Evolutionary conservation across 495 filamentous ascomycete genomes (phyloP), one percentile per base, ranked within the genome.

Genomic region (Rostrohypoxylon terebratum): DNA sequence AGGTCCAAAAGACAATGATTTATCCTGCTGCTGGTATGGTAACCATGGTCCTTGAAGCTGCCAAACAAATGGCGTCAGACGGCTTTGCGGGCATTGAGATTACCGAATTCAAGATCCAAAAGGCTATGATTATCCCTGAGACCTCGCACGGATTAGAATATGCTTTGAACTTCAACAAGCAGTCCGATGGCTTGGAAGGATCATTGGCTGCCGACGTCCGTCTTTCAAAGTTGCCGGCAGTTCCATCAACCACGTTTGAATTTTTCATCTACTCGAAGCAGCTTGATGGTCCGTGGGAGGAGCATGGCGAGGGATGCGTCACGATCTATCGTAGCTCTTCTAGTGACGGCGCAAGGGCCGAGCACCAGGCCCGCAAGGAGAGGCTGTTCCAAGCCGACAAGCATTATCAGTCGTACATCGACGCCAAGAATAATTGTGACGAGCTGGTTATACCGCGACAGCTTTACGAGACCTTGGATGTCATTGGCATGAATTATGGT

Each of bases 11-110:
- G 0, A 78, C 81, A 0, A 79, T 85, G 3, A 55, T 89, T 0
- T 87, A 84, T 34, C 86, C 87, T 0, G 78, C 74, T 1, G 82
- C 85, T 0, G 85, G 81, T 1, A 87, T 85, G 68, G 69, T 86
- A 0, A 71, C 76, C 0, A 87, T 88, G 84, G 81, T 72, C 4
- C 73, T 82, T 13, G 86, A 89, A 68, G 87, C 84, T 0, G 77
- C 81, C 3, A 51, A 77, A 1, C 85, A 88, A 58, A 10, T 84
- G 13, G 73, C 77, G 0, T 58, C 45, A 6, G 59, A 67, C 34
- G 59, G 68, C 48, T 51, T 54, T 28, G 34, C 33, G 23, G 71
- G 69, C 20, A 71, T 63, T 61, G 68, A 53, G 53, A 72, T 71
- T 64, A 66, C 62, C 25, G 48, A 45, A 63, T 75, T 77, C 28